Base-by-base conservation (phyloP, 2,329 filamentous ascomycete species). In the Thielaviopsis ethacetica region DNA sequence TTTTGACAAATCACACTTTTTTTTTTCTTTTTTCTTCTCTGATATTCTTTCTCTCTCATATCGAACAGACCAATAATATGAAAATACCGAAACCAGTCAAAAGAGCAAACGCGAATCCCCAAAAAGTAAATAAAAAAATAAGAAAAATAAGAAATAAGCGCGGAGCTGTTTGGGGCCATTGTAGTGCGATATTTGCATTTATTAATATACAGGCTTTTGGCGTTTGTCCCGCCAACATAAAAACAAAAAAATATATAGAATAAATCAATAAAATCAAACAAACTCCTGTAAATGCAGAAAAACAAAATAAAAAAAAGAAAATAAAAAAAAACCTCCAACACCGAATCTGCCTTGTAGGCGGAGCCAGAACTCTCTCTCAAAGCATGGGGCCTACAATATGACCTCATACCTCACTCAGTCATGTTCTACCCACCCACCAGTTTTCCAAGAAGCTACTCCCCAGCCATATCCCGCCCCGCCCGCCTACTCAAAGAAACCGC, bases 401-500 rank as follows among this genome's bases (percentile, higher is more conserved):
- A 34, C 30, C 30, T 34, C 30, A 34, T 12, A 34, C 30, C 30
- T 12, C 5, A 4, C 7, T 2, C 10, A 34, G 10, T 12, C 30
- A 41, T 27, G 44, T 17, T 24, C 22, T 17, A 34, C 38, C n/a
- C 15, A n/a, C n/a, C n/a, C n/a, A n/a, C n/a, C n/a, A n/a, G n/a
- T n/a, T n/a, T n/a, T n/a, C n/a, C n/a, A n/a, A n/a, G n/a, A n/a
- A n/a, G n/a, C n/a, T n/a, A n/a, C n/a, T n/a, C 30, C 7, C 6
- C 10, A 34, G 10, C 7, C 30, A 41, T 27, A 51, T 17, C 34
- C 22, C 21, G 30, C 38, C 38, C 15, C 38, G 34, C 62, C 63
- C 9, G 60, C 60, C 62, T 68, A 67, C 65, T 82, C 78, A 64
- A 84, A 83, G 69, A 84, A 84, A 13, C 79, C 77, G 10, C 74